Percentiles rank a stretch among this genome's conserved stretches.
Conservation (phyloP, 2,329 filamentous ascomycete species). For the Aspergillus fischeri region DNA sequence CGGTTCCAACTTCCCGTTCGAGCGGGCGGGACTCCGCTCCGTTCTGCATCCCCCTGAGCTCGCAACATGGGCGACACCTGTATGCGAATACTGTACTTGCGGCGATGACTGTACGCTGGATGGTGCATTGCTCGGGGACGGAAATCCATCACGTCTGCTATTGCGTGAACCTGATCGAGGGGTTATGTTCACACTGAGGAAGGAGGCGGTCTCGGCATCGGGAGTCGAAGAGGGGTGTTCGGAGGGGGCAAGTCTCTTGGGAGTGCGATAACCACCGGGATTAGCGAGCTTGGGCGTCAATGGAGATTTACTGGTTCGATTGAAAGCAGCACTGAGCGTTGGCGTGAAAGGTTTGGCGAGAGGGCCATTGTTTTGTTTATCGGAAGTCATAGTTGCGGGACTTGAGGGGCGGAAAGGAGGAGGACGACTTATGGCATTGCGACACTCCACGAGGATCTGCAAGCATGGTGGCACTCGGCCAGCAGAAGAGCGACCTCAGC, state of each 20-base stretch:
- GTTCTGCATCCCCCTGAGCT: constrained; percentile 21
- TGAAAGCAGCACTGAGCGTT: constrained; percentile 60
- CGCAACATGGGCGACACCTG: constrained; percentile 21
- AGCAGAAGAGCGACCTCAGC: constrained; percentile 11
- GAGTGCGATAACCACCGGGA: constrained; percentile 26
- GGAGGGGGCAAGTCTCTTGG: constrained; percentile 31
- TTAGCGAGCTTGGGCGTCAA: constrained; percentile 58
- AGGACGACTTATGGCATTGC: constrained; percentile 47
- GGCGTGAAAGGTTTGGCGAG: constrained; percentile 61
- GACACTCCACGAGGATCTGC: constrained; percentile 21
- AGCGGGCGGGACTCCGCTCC: constrained; percentile 34
- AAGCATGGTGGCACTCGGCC: constrained; percentile 35
- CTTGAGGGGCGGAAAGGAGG: constrained; percentile 25
- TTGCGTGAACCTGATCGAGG: constrained; percentile 73
- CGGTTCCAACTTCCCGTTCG: constrained; percentile 25
- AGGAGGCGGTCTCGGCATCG: constrained; percentile 54
- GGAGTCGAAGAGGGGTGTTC: constrained; percentile 33
- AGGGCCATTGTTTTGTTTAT: constrained; percentile 51
- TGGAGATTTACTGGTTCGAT: constrained; percentile 52
- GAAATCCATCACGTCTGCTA: constrained; percentile 65
- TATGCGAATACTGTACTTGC: constrained; percentile 26
- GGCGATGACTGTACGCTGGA: constrained; percentile 21
- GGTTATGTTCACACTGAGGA: constrained; percentile 67
- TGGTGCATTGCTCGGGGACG: constrained; percentile 58
- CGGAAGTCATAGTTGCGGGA: constrained; percentile 45